Percentiles rank a stretch among this genome's conserved stretches.
phyloP scores from a whole-genome alignment of 805 yeast genomes.

The Starmerella bombi region DNA sequence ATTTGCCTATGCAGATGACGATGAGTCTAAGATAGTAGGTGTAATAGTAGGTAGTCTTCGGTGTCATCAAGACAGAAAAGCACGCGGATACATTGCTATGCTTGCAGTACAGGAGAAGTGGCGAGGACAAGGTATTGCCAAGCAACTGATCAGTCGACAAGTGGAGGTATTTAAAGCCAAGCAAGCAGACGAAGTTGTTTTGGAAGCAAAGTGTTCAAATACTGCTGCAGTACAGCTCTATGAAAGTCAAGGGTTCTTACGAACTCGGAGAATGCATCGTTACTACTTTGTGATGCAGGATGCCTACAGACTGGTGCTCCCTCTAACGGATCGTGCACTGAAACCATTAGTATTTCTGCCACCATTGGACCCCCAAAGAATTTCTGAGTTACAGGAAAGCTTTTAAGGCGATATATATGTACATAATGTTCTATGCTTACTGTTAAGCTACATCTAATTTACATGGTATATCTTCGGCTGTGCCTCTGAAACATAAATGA shows the following conservation, averaged over 20 bases:
- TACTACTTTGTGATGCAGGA: constrained; percentile 89
- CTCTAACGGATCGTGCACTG: constrained; percentile 50
- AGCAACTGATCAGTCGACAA: constrained; percentile 47
- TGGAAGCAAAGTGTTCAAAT: constrained; percentile 85
- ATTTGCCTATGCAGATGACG: constrained; percentile 32
- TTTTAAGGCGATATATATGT: not conserved
- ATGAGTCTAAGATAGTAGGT: constrained; percentile 38
- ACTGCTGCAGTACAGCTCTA: constrained; percentile 54
- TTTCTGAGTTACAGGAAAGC: constrained; percentile 5
- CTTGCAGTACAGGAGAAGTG: constrained; percentile 61
- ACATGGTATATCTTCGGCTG: too few species aligned
- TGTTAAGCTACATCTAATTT: too few species aligned
- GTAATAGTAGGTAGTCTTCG: constrained; percentile 74
- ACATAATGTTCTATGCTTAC: too few species aligned
- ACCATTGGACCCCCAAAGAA: constrained; percentile 3
- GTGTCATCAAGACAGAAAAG: constrained; percentile 55
- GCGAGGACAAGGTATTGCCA: constrained; percentile 76
- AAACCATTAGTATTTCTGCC: constrained; percentile 23
- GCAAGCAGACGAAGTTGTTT: constrained; percentile 75
- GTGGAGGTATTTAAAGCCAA: constrained; percentile 50
- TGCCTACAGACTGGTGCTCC: constrained; percentile 76
- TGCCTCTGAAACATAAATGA: too few species aligned
- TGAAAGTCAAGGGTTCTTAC: constrained; percentile 61
- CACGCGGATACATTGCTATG: constrained; percentile 94
- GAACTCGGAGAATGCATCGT: constrained; percentile 63